Evolutionary conservation across 495 filamentous ascomycete genomes (phyloP).

Genomic region (Annulohypoxylon maeteangense): DNA sequence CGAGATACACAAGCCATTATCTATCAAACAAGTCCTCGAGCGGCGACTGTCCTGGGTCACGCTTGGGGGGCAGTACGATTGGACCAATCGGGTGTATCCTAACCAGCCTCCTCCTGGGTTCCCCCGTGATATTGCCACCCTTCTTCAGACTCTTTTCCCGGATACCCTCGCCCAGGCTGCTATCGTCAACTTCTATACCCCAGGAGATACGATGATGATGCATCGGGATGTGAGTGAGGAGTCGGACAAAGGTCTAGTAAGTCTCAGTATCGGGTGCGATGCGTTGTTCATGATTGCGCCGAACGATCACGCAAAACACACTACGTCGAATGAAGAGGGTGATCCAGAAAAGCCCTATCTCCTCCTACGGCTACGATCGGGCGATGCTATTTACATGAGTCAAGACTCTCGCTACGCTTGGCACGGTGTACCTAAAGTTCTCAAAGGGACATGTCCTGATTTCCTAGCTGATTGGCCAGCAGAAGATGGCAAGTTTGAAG

Average conservation of each 20-base stretch:
- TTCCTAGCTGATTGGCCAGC: conserved; percentile 83
- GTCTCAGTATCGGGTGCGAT: conserved; percentile 88
- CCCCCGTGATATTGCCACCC: conserved; percentile 72
- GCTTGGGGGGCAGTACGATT: conserved; percentile 93
- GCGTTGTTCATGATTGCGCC: conserved; percentile 77
- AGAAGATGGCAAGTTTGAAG: conserved; percentile 59
- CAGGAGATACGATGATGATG: conserved; percentile 85
- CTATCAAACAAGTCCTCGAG: conserved; percentile 70
- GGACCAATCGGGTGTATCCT: conserved; percentile 86
- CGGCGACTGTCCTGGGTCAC: conserved; percentile 92
- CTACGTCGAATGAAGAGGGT: conserved; percentile 19
- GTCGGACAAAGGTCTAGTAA: conserved; percentile 77
- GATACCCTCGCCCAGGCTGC: conserved; percentile 82
- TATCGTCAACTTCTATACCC: conserved; percentile 90
- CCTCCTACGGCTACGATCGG: conserved; percentile 75
- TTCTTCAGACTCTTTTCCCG: conserved; percentile 74
- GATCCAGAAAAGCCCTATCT: conserved; percentile 57
- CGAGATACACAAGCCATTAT: conserved; percentile 72
- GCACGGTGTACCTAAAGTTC: conserved; percentile 90
- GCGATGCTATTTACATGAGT: conserved; percentile 86
- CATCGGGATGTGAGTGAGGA: conserved; percentile 92
- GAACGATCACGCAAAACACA: conserved; percentile 49
- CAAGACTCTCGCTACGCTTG: conserved; percentile 84
- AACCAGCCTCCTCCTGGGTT: conserved; percentile 72
- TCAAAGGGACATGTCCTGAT: conserved; percentile 78